A percentile compares a stretch with the other conserved stretches of the same genome.
phyloP scores from a whole-genome alignment of 2,329 filamentous ascomycete genomes.

The Paecilomyces dactylethromorphus region DNA sequence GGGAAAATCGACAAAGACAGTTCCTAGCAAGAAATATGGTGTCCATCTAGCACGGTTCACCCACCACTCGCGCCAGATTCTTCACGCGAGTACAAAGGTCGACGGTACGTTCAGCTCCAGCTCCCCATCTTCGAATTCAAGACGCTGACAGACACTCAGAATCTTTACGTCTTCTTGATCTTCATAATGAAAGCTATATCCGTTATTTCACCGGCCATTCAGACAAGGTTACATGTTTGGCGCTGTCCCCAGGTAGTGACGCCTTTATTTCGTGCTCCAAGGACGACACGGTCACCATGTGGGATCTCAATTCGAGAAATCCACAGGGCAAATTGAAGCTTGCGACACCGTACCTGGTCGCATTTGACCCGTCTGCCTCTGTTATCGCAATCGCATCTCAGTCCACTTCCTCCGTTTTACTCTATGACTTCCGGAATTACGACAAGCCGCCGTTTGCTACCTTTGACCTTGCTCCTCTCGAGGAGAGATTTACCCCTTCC shows the following conservation, averaged over 20 bases:
- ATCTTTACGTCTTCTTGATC: slow-evolving; percentile 77
- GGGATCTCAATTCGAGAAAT: slow-evolving; percentile 77
- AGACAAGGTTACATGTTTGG: slow-evolving; percentile 72
- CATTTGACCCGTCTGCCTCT: slow-evolving; percentile 86
- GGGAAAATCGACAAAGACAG: slow-evolving; percentile 78
- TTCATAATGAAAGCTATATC: slow-evolving; percentile 91
- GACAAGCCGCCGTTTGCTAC: slow-evolving; percentile 83
- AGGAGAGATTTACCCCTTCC: slow-evolving; percentile 48
- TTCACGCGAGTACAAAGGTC: slow-evolving; percentile 93
- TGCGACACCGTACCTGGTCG: slow-evolving; percentile 71
- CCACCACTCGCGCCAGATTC: slow-evolving; percentile 81
- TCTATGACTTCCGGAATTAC: slow-evolving; percentile 92
- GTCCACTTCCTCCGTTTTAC: slow-evolving; percentile 67
- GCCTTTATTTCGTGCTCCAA: slow-evolving; percentile 86
- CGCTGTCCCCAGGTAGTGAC: slow-evolving; percentile 79
- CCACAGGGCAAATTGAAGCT: slow-evolving; percentile 75
- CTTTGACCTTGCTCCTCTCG: slow-evolving; percentile 64
- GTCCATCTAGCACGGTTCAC: slow-evolving; percentile 92
- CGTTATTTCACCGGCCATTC: slow-evolving; percentile 94
- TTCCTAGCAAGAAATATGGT: slow-evolving; percentile 95
- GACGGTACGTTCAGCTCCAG: slow-evolving; percentile 53
- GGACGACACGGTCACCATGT: slow-evolving; percentile 86
- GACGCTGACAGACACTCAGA: slow-evolving; percentile 31
- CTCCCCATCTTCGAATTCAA: not conserved
- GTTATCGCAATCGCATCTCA: slow-evolving; percentile 88